Conservation (phyloP, 345 rosid species). For the Eucalyptus decipiens region DNA sequence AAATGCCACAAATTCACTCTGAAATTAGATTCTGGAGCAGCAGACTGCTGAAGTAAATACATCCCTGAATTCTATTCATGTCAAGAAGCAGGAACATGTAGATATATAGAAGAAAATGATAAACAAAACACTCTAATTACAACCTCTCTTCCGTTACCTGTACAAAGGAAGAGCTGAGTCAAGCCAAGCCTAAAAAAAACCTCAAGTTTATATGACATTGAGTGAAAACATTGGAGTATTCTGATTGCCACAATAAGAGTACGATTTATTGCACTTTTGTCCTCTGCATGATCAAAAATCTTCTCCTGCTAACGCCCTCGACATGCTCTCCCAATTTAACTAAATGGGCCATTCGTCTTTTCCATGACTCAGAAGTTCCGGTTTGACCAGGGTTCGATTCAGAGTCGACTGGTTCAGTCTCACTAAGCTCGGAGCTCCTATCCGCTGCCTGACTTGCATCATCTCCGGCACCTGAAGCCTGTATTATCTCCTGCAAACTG, state of each 20-base stretch:
- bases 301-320: slow-evolving; percentile 33
- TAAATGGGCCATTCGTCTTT: slow-evolving; percentile 43
- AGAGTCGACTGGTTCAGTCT: neutral
- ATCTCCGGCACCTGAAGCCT: slow-evolving; percentile 1
- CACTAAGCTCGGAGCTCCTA: neutral
- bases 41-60: neutral
- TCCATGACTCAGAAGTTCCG: slow-evolving; percentile 36
- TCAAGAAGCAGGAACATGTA: neutral
- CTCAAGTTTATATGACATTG: neutral
- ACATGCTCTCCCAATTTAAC: slow-evolving; percentile 37
- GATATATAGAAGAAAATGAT: neutral
- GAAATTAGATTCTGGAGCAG: neutral
- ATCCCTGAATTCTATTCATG: neutral
- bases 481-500: slow-evolving; percentile 33
- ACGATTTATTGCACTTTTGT: slow-evolving; percentile 21
- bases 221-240: neutral
- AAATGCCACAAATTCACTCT: neutral
- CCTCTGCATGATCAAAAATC: slow-evolving; percentile 34
- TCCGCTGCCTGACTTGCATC: neutral
- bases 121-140: neutral
- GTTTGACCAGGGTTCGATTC: neutral
- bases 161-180: neutral
- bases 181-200: neutral
- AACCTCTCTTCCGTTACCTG: neutral
- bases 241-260: neutral